Base-by-base conservation (phyloP, 768 basidiomycete species). In the Leccinum imitatum region DNA sequence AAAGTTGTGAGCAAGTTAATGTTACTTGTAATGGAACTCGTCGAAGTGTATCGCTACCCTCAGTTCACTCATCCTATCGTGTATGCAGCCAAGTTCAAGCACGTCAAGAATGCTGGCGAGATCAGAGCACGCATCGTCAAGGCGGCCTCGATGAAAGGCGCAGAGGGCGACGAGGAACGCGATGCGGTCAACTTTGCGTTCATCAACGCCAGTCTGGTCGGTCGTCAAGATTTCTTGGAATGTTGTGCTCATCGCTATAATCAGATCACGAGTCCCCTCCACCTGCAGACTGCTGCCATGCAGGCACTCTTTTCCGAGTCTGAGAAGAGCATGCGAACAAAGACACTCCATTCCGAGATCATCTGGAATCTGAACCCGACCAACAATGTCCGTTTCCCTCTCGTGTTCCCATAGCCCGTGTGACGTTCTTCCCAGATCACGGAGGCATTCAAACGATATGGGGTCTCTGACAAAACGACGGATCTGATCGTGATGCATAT, bases 161-260 rank as follows among this genome's bases (percentile, higher is more conserved):
- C 71, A 1, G 79, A 80, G 7, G 92, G 93, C 19, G 84, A 91
- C 27, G 67, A 64, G 14, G 89, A 91, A 66, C 82, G 92, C 54
- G 84, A 84, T 30, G 82, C 83, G n/a, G 82, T 97, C 65, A 92
- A 95, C 67, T 97, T 91, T 75, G 90, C 91, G 0, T 98, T 98
- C 73, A 79, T 98, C 68, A 90, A 98, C 71, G 93, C 91, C 21
- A 79, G 79, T 37, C 82, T 93, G 68, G 94, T 96, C 35, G n/a
- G 6, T 64, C 30, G 9, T 11, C 74, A 55, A 50, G 9, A 19
- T 19, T 59, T 15, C 53, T n/a, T 58, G 19, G 0, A 11, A 15
- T 52, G 13, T 8, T 50, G 60, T 60, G 46, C 60, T 62, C 57
- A 65, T 44, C 31, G 19, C 17, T 56, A n/a, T 35, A 25, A 5